Conservation (phyloP, 768 basidiomycete species). For the Suillus spraguei region DNA sequence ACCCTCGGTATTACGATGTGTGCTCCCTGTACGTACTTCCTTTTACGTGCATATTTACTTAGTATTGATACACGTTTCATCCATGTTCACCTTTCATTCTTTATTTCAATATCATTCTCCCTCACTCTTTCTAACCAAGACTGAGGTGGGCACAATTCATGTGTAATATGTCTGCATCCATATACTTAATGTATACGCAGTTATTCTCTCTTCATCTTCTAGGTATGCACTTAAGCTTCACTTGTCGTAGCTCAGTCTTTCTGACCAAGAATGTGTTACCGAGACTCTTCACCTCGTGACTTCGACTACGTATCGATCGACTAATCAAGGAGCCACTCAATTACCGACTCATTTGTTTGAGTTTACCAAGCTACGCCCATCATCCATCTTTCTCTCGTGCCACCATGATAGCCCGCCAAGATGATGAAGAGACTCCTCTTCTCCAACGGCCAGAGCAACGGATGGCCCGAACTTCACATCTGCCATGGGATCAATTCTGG, state of each 20-base stretch:
- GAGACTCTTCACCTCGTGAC: too few relatives aligned
- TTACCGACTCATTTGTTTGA: neutral
- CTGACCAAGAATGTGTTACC: too few relatives aligned
- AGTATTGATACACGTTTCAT: neutral
- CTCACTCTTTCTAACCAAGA: neutral
- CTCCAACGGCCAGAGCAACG: constrained; percentile 31
- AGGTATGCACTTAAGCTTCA: too few relatives aligned
- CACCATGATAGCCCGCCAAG: constrained; percentile 20
- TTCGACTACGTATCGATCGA: neutral
- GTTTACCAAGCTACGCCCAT: neutral
- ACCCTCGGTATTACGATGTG: neutral
- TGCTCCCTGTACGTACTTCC: too few relatives aligned
- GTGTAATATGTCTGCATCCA: neutral
- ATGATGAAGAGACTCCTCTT: constrained; percentile 60
- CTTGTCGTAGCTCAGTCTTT: too few relatives aligned
- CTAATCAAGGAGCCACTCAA: neutral
- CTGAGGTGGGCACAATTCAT: neutral
- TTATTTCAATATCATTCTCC: neutral
- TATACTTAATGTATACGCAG: neutral
- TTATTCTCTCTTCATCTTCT: too few relatives aligned
- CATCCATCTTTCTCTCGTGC: constrained; percentile 16
- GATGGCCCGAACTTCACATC: constrained; percentile 40
- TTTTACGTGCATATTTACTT: constrained; percentile 1
- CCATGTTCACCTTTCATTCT: neutral
- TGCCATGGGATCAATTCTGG: constrained; percentile 65